Base-by-base conservation (phyloP, 148 eudicot genomes). In the Fallopia convolvulus region DNA sequence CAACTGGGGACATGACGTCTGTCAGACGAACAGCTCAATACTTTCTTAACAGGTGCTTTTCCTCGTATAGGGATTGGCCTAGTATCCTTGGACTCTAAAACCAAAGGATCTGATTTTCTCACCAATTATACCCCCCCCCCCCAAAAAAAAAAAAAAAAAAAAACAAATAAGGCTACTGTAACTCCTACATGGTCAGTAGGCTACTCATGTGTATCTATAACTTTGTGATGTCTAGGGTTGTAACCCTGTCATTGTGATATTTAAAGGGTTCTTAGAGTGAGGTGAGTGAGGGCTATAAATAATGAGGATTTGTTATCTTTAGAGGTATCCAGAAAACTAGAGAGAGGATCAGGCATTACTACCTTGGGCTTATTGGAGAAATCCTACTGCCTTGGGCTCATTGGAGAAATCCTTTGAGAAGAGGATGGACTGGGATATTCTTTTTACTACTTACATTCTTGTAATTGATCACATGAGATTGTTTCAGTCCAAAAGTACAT, bases 1-100 rank as follows among this genome's bases (percentile, higher is more conserved):
- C 99, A 82, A 95, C 99, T 36, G 99, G 99, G 75, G 99, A 95
- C 81, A 87, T 92, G 94, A 95, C 99, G 72, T 96, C 99, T 81
- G 90, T 92, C 63, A 87, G 97, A 85, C 82, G 99, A 83, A 95
- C 99, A 63, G 97, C 99, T 58, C 89, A 82, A 68, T 95, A 91
- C 82, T 95, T 95, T 83, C 97, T 95, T 65, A 90, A 89, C 78
- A 95, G 97, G 99, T 95, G 81, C 70, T 78, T 52, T 53, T 72
- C 30, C 41, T 65, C 18, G 9, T 65, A 30, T 14, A 65, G 71
- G 71, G 71, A 33, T 33, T 65, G n/a, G 12, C 30, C 14, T 65
- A 65, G 14, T 36, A 36, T 33, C n/a, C 21, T 68, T 39, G 2
- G 15, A 15, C 0, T 9, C 60, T 23, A 53, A 8, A n/a, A 55